These are phyloP conservation scores for Ophiocordyceps camponoti-rufipedis DNA, from an alignment of 2,329 filamentous ascomycete species.

Conservation along the genomic window DNA sequence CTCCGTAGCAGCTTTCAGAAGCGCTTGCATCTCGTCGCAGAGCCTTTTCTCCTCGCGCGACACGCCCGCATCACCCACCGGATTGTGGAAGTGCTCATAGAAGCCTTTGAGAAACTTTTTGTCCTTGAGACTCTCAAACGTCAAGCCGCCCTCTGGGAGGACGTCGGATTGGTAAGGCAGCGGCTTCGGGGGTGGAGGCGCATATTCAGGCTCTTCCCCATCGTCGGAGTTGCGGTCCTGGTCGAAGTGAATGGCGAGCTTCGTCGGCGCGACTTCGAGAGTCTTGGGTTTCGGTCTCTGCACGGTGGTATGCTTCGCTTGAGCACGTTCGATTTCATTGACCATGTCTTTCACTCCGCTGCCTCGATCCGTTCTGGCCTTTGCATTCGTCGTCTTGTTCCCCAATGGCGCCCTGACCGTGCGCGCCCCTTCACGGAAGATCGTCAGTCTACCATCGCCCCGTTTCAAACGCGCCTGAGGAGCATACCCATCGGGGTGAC, in stretches of 20 bases:
- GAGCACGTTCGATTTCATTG: conserved; percentile 43
- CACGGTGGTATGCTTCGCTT: conserved; percentile 36
- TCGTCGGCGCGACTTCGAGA: conserved; percentile 32
- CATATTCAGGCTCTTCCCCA: conserved; percentile 75
- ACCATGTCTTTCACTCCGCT: conserved; percentile 42
- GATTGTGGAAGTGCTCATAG: conserved; percentile 41
- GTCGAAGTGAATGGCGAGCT: conserved; percentile 44
- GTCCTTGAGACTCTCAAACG: conserved; percentile 36
- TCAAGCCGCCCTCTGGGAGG: conserved; percentile 38
- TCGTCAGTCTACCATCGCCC: conserved; percentile 5
- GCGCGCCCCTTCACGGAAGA: conserved; percentile 27
- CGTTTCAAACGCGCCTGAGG: neutral
- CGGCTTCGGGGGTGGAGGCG: conserved; percentile 54
- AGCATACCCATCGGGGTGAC: conserved; percentile 62
- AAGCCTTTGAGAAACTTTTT: conserved; percentile 43
- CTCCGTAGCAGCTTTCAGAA: conserved; percentile 41
- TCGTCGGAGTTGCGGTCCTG: conserved; percentile 21
- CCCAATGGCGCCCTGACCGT: conserved; percentile 61
- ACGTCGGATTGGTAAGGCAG: conserved; percentile 52
- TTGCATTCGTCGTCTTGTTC: conserved; percentile 93
- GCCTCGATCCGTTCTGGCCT: conserved; percentile 49
- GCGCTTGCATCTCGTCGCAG: conserved; percentile 30
- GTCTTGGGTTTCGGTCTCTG: conserved; percentile 41
- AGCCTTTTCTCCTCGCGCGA: conserved; percentile 43
- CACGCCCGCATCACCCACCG: conserved; percentile 49